Evolutionary conservation across 345 rosid genomes (phyloP), one percentile per base, ranked within the genome.

Genomic region (Camelina laxa): DNA sequence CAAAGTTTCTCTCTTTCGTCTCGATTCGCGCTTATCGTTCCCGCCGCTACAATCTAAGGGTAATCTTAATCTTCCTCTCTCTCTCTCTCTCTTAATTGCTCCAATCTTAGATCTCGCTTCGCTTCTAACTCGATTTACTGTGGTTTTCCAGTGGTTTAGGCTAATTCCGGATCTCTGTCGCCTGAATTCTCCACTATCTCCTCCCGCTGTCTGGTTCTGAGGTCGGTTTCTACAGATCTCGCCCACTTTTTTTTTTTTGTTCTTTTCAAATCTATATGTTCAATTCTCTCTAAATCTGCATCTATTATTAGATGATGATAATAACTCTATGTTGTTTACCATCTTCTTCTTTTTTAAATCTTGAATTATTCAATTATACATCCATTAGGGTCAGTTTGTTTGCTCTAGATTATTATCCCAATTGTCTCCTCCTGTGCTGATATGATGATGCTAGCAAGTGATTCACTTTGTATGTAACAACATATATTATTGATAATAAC

Each of bases 21-120:
- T 47, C 59, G 72, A 44, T 65, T 74, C 77, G 77, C 77, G 62
- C 76, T 72, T 61, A 38, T 67, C 60, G 41, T 71, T n/a, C 58
- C 74, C 54, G 62, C 54, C 12, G 56, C 42, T 13, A 5, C 58
- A 7, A 61, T 27, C 22, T 42, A n/a, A 11, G 4, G 31, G 57
- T 57, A 24, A 55, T 70, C 14, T 22, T 15, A 3, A 47, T 7
- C 51, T 15, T 0, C 17, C 5, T 3, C 24, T 2, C 24, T 22
- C 24, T 11, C 65, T 42, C 27, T 59, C 31, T 1, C n/a, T 36
- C 35, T 8, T 11, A 33, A n/a, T 2, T 33, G 22, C 13, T 31
- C 66, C 24, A 4, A 33, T 49, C 14, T 41, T 11, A 62, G 70
- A 63, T 72, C 75, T 60, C 16, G 35, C 61, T 38, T 69, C 45